Conservation (phyloP, 2,329 filamentous ascomycete species). For the Thielaviopsis euricoi region DNA sequence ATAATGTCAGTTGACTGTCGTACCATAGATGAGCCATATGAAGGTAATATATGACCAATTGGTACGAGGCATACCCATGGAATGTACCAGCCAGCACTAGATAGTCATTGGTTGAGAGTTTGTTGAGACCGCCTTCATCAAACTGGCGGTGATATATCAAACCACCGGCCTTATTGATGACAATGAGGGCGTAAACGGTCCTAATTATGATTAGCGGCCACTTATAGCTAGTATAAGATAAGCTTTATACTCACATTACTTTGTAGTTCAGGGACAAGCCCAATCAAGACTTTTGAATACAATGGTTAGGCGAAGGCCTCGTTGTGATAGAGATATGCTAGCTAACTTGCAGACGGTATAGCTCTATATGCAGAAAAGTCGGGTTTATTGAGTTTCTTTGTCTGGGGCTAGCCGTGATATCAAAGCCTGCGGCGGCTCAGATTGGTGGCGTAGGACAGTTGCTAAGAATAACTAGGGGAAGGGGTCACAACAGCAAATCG, state of each 20-base stretch:
- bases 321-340: not conserved
- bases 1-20: conserved; percentile 10
- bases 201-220: conserved; percentile 28
- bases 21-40: conserved; percentile 7
- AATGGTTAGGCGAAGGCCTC: not conserved
- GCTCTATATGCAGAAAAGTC: not conserved
- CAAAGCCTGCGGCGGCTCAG: not conserved
- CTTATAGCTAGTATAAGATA: not conserved
- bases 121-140: conserved; percentile 65
- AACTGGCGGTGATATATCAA: conserved; percentile 94
- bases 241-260: not conserved
- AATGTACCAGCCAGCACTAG: conserved; percentile 94
- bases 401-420: not conserved
- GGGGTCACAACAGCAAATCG: not conserved
- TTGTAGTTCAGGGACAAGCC: not conserved
- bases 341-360: not conserved
- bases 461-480: not conserved
- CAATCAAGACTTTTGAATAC: not conserved
- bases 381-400: not conserved
- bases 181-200: conserved; percentile 87
- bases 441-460: not conserved
- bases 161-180: conserved; percentile 97
- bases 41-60: not conserved
- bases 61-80: conserved; percentile 49
- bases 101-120: conserved; percentile 88